A percentile compares a stretch with the other conserved stretches of the same genome.
phyloP scores from a whole-genome alignment of 176 grass and related monocot species.

The Triticum timopheevii region DNA sequence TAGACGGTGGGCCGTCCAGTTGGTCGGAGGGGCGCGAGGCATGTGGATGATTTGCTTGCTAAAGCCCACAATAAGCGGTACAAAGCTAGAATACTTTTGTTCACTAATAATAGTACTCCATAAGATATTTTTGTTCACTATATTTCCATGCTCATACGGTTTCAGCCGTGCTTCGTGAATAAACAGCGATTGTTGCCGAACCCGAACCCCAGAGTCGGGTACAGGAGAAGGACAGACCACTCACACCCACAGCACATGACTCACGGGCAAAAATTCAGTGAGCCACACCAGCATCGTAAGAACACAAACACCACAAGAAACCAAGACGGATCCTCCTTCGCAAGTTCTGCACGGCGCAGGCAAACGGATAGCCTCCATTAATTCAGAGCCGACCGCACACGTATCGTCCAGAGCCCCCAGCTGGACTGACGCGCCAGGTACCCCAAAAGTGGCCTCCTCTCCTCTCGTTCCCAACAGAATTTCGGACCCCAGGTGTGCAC shows the following conservation, averaged over 20 bases:
- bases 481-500: not conserved
- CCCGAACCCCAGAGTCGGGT: not conserved
- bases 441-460: not conserved
- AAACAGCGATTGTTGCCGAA: not conserved
- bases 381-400: not conserved
- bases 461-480: not conserved
- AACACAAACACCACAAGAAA: not conserved
- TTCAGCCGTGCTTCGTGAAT: not conserved
- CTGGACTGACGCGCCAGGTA: slow-evolving; percentile 20
- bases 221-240: not conserved
- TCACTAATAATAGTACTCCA: not conserved
- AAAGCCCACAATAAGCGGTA: too few species aligned
- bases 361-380: not conserved
- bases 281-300: not conserved
- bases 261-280: not conserved
- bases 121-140: too few species aligned
- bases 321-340: not conserved
- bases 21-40: too few species aligned
- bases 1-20: too few species aligned
- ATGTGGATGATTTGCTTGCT: too few species aligned
- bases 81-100: too few species aligned
- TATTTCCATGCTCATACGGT: not conserved
- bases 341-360: not conserved
- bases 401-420: not conserved
- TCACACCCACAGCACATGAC: not conserved